phyloP scores from a whole-genome alignment of 2,329 filamentous ascomycete genomes.

The Teratosphaeria pseudoeucalypti region DNA sequence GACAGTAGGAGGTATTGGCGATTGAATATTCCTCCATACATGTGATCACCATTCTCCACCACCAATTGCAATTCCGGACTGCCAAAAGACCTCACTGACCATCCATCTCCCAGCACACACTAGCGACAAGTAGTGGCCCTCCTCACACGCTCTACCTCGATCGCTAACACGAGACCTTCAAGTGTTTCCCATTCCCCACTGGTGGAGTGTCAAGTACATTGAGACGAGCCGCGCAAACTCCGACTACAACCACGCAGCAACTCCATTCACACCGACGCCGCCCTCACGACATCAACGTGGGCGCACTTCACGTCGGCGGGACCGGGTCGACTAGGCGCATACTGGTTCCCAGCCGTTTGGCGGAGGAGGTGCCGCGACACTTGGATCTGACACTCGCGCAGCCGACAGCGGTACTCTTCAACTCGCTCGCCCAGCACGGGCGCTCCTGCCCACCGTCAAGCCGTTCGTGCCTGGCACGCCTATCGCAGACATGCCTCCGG shows the following conservation, averaged over 20 bases:
- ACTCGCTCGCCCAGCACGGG: neutral
- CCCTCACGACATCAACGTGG: neutral
- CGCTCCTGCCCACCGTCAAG: neutral
- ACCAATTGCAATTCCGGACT: neutral
- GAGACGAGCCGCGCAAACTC: neutral
- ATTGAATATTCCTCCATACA: neutral
- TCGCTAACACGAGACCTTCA: neutral
- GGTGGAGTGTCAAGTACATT: neutral
- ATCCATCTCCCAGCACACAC: neutral
- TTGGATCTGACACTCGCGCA: neutral
- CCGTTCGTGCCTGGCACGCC: neutral
- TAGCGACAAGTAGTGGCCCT: neutral
- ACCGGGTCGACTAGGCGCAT: neutral
- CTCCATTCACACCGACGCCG: neutral
- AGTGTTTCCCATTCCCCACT: neutral
- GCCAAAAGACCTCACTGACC: neutral
- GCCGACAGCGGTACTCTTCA: neutral
- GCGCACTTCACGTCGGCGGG: neutral
- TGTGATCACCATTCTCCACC: too few species aligned
- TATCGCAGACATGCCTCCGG: constrained; percentile 43
- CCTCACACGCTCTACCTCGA: neutral
- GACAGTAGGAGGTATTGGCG: neutral
- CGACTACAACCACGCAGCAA: neutral
- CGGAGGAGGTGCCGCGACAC: neutral
- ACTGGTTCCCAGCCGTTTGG: neutral